Conservation (phyloP, 2,329 filamentous ascomycete species). For the Colletotrichum tropicicola region DNA sequence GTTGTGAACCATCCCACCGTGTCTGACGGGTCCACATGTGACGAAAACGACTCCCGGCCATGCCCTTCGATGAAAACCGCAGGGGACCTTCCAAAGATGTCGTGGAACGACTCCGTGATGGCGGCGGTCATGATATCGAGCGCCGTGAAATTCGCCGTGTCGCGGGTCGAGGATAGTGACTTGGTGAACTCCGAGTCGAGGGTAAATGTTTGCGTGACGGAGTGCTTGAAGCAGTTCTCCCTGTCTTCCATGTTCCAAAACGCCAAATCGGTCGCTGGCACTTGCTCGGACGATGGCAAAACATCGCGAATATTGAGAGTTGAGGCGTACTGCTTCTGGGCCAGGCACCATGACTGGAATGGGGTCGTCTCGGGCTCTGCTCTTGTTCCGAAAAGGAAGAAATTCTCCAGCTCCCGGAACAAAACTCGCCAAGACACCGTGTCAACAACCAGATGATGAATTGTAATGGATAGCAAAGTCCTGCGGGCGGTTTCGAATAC, state of each 20-base stretch:
- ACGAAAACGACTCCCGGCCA: conserved; percentile 47
- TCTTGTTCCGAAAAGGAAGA: conserved; percentile 33
- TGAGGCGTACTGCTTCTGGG: background rate
- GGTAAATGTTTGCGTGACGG: conserved; percentile 36
- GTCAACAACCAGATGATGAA: conserved; percentile 51
- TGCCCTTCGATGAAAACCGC: conserved; percentile 51
- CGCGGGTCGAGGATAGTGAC: conserved; percentile 32
- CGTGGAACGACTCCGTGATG: conserved; percentile 43
- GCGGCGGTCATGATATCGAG: conserved; percentile 49
- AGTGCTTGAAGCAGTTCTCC: conserved; percentile 32
- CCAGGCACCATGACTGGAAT: background rate
- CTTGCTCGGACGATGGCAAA: background rate
- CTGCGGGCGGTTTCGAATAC: background rate
- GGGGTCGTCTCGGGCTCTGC: background rate
- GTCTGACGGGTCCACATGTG: conserved; percentile 43
- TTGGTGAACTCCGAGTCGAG: conserved; percentile 37
- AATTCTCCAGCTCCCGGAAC: conserved; percentile 51
- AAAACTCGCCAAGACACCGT: conserved; percentile 56
- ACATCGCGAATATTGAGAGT: background rate
- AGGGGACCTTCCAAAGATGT: conserved; percentile 44
- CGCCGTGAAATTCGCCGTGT: conserved; percentile 43
- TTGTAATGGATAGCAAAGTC: conserved; percentile 41
- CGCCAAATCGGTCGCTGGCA: conserved; percentile 32
- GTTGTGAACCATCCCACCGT: conserved; percentile 58
- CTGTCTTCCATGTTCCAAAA: conserved; percentile 36